Evolutionary conservation across 78 protist genomes (phyloP), one percentile per base, ranked within the genome.

Genomic region (Tieghemostelium lacteum): DNA sequence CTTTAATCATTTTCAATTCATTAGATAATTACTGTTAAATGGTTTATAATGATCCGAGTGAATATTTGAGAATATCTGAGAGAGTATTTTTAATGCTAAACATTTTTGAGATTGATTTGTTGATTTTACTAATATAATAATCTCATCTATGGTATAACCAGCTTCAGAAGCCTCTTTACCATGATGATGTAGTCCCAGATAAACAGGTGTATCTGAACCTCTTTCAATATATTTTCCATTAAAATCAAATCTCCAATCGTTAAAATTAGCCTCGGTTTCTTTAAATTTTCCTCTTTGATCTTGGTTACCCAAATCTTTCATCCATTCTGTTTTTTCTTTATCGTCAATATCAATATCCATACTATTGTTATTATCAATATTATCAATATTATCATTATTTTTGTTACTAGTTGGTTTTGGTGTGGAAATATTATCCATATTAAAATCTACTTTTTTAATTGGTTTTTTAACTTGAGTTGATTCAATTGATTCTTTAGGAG

Each of bases 101-200:
- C 63, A 69, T 69, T 34, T 52, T 58, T 83, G 91, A 28, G 71
- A 31, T 14, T 29, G 58, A 58, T 83, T 83, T 26, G 91, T 67
- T 58, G 72, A 58, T 42, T 69, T 66, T 6, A 70, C 22, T 20
- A 83, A 50, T 17, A 31, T 39, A 5, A 69, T 45, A 0, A 83
- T 19, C 29, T 83, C 91, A 31, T 31, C 49, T 22, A 83, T 37
- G 6, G 77, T 83, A 33, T 83, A 83, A 3, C 91, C 91, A 17
- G 91, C 91, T 29, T 83, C 91, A 6, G 71, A 31, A 1, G 91
- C 91, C 28, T 83, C 91, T 20, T 72, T 36, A 28, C 91, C 91
- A 45, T 83, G 91, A 70, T 83, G 91, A 69, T 83, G 91, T 36
- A 83, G 31, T 22, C 91, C 91, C 33, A 24, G 17, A 52, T 72